Evolutionary conservation across 257 asterid species (phyloP).

Genomic region (Nicotiana noctiflora): DNA sequence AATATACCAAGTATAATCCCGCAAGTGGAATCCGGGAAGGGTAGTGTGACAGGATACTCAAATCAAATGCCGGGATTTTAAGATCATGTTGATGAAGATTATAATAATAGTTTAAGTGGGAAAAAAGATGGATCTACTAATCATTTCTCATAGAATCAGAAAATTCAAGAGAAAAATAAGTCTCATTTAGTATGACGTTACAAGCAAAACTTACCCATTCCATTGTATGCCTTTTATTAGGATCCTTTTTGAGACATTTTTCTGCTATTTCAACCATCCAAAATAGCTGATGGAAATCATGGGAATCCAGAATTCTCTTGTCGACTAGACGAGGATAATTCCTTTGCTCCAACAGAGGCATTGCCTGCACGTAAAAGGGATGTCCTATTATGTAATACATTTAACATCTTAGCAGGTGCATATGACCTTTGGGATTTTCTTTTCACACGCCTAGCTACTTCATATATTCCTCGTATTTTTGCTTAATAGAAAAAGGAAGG

Average conservation of each 20-base stretch:
- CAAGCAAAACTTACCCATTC: constrained; percentile 35
- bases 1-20: too few species aligned
- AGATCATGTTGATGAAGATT: neutral
- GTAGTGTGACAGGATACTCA: neutral
- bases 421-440: too few species aligned
- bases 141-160: neutral
- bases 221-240: constrained; percentile 53
- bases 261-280: constrained; percentile 66
- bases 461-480: too few species aligned
- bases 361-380: constrained; percentile 39
- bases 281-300: constrained; percentile 64
- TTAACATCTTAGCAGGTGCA: too few species aligned
- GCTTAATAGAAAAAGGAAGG: too few species aligned
- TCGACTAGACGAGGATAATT: constrained; percentile 66
- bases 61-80: neutral
- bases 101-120: neutral
- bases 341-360: constrained; percentile 51
- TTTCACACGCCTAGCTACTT: too few species aligned
- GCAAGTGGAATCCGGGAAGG: too few species aligned
- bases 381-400: too few species aligned
- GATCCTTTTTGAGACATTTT: constrained; percentile 48
- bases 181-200: neutral
- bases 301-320: constrained; percentile 48
- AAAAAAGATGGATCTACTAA: neutral
- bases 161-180: neutral